Conservation (phyloP, 1,284 basidiomycete species). For the Cryptococcus sp. region DNA sequence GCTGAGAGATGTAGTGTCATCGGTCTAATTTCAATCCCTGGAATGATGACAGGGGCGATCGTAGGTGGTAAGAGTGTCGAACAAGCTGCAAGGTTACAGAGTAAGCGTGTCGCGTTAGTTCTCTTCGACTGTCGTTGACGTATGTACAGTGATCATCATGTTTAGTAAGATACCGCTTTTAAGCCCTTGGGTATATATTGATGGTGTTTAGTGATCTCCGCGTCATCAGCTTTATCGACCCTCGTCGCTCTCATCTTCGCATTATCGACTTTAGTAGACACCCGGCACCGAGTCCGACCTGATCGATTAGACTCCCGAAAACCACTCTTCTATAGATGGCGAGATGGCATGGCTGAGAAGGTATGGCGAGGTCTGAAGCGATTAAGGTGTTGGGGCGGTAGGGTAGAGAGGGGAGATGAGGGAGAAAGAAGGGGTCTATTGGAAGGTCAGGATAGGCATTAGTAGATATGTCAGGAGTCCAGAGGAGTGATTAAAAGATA, state of each 20-base stretch:
- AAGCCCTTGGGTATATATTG: background rate
- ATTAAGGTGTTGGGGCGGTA: slow-evolving; percentile 7
- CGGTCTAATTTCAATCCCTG: slow-evolving; percentile 61
- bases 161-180: slow-evolving; percentile 53
- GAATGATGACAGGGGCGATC: slow-evolving; percentile 86
- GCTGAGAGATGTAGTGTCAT: slow-evolving; percentile 56
- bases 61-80: slow-evolving; percentile 76
- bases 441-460: background rate
- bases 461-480: no score
- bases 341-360: slow-evolving; percentile 34
- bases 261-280: slow-evolving; percentile 62
- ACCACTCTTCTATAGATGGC: slow-evolving; percentile 54
- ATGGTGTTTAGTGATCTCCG: slow-evolving; percentile 59
- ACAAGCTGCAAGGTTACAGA: slow-evolving; percentile 76
- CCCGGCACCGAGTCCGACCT: slow-evolving; percentile 62
- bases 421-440: slow-evolving; percentile 19
- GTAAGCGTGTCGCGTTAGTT: slow-evolving; percentile 26
- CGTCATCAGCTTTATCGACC: slow-evolving; percentile 63
- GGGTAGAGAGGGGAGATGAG: slow-evolving; percentile 12
- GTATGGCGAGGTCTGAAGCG: slow-evolving; percentile 28
- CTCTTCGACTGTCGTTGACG: background rate
- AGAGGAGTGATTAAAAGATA: no score
- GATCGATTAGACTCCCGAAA: slow-evolving; percentile 59
- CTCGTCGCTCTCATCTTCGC: slow-evolving; percentile 61
- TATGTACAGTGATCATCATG: slow-evolving; percentile 72